phyloP scores from a whole-genome alignment of 1,139 yeast genomes.

The Nakaseomyces uthaithaninus region DNA sequence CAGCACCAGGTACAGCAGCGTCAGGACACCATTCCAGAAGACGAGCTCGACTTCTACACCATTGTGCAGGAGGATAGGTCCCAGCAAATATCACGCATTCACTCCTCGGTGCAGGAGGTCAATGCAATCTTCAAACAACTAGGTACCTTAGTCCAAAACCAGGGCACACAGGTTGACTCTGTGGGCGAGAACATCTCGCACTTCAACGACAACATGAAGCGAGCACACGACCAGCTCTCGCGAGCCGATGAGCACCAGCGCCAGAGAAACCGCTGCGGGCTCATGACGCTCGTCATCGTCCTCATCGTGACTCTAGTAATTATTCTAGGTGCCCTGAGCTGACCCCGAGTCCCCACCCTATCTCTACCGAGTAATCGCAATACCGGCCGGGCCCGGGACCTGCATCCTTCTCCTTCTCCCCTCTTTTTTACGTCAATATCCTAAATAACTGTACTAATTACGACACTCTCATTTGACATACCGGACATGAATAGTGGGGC shows the following conservation, averaged over 20 bases:
- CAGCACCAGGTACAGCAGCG: conserved; percentile 29
- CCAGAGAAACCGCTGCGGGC: conserved; percentile 63
- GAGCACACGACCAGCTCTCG: conserved; percentile 59
- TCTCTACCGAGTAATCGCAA: neutral
- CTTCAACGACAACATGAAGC: conserved; percentile 58
- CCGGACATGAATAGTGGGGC: neutral
- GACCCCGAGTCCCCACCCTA: conserved; percentile 4
- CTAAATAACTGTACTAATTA: too few species aligned
- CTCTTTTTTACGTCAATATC: neutral
- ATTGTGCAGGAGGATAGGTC: conserved; percentile 65
- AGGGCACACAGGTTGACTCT: conserved; percentile 75
- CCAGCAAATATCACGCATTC: conserved; percentile 60
- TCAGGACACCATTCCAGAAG: conserved; percentile 35
- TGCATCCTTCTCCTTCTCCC: neutral
- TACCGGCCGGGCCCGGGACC: neutral
- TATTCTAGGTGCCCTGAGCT: conserved; percentile 36
- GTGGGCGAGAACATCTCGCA: conserved; percentile 70
- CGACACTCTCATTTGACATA: neutral
- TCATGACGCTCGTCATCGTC: conserved; percentile 42
- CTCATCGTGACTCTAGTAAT: conserved; percentile 35
- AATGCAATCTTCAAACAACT: conserved; percentile 77
- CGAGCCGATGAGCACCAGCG: conserved; percentile 73
- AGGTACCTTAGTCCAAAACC: conserved; percentile 69
- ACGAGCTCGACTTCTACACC: conserved; percentile 69
- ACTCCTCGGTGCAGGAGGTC: conserved; percentile 73